phyloP scores from a whole-genome alignment of 768 basidiomycete species.

The Boletus rex-veris region DNA sequence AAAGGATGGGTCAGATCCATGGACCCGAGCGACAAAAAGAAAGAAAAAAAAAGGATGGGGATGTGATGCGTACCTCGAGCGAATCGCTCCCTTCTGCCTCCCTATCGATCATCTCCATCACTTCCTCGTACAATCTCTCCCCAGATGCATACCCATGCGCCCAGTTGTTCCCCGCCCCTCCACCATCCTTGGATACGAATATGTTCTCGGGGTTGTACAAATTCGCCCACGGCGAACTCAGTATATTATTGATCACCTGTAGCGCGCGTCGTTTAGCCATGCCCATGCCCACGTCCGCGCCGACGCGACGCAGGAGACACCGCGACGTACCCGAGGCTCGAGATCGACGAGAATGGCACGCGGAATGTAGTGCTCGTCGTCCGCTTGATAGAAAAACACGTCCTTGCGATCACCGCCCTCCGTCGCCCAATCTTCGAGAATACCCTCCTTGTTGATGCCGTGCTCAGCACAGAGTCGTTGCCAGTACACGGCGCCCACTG shows the following conservation, averaged over 20 bases:
- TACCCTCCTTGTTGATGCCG: conserved; percentile 93
- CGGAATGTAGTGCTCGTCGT: conserved; percentile 98
- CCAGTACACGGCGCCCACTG: conserved; percentile 98
- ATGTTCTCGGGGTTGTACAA: conserved; percentile 99
- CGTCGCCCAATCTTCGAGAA: conserved; percentile 95
- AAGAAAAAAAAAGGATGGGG: neutral
- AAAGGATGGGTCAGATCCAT: neutral
- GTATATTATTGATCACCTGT: conserved; percentile 95
- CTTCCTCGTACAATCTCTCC: conserved; percentile 89
- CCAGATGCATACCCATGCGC: conserved; percentile 91
- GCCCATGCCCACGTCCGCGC: neutral
- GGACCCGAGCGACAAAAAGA: neutral
- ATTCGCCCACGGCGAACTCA: conserved; percentile 76
- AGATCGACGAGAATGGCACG: conserved; percentile 94
- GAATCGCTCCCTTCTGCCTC: conserved; percentile 98
- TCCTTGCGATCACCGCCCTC: conserved; percentile 97
- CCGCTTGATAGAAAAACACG: conserved; percentile 99
- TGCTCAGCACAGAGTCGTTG: conserved; percentile 97
- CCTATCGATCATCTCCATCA: conserved; percentile 98
- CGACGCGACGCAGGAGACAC: neutral
- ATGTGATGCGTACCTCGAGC: conserved; percentile 65
- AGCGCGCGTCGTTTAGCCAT: neutral
- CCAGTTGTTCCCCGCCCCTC: conserved; percentile 99
- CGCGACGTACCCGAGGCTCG: conserved; percentile 78
- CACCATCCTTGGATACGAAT: conserved; percentile 92